Conservation (phyloP, 331 rosid species). For the Spiraea crenata region DNA sequence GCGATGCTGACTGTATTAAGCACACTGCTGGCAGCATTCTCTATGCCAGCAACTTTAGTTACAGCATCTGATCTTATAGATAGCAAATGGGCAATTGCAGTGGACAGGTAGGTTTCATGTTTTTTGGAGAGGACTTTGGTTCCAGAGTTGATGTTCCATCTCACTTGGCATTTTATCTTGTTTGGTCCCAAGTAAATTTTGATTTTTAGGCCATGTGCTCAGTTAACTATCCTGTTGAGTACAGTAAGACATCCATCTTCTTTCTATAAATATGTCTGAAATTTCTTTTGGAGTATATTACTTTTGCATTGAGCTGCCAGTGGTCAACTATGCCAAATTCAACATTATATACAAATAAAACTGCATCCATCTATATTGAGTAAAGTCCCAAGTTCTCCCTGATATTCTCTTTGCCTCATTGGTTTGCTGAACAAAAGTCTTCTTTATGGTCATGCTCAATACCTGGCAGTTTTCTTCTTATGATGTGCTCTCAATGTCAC, state of each 20-base stretch:
- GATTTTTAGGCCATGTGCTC: background rate
- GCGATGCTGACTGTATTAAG: slow-evolving; percentile 59
- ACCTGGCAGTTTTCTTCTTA: background rate
- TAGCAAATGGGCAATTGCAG: slow-evolving; percentile 60
- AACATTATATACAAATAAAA: background rate
- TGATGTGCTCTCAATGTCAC: background rate
- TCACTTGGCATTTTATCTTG: background rate
- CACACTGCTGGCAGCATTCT: slow-evolving; percentile 50
- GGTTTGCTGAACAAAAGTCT: background rate
- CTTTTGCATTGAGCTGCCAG: background rate
- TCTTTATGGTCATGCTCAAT: background rate
- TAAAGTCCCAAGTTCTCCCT: background rate
- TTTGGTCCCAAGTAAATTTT: background rate
- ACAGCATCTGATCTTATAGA: slow-evolving; percentile 56
- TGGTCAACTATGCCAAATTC: background rate
- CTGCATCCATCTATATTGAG: background rate
- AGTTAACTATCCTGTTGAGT: background rate
- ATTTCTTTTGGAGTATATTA: too few species aligned
- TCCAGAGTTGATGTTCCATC: background rate
- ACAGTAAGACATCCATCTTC: background rate
- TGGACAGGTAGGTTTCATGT: slow-evolving; percentile 43
- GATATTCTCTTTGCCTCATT: background rate
- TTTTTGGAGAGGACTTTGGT: slow-evolving; percentile 10
- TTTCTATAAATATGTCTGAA: too few species aligned
- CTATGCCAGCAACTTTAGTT: slow-evolving; percentile 62